Conservation (phyloP, 371 early-diverging fungal species). For the Batkoa obscura region DNA sequence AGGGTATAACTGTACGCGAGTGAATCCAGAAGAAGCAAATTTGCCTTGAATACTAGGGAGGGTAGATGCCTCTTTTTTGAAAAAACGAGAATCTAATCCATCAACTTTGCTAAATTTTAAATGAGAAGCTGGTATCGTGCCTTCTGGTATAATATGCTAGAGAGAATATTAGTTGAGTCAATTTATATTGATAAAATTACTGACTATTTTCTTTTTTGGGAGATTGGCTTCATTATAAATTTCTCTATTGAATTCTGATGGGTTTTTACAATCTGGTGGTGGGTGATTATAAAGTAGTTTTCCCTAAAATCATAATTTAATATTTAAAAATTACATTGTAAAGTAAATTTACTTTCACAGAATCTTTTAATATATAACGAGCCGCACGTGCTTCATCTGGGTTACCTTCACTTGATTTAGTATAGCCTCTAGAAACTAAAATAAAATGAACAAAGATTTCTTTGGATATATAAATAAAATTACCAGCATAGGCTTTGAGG, state of each 20-base stretch:
- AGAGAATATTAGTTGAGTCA: background rate
- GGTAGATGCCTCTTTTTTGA: background rate
- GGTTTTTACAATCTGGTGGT: background rate
- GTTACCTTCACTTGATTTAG: constrained; percentile 80
- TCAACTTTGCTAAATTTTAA: background rate
- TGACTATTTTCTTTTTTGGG: background rate
- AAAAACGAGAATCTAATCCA: constrained; percentile 6
- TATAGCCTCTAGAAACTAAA: constrained; percentile 71
- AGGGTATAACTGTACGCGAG: constrained; percentile 35
- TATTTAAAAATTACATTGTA: background rate
- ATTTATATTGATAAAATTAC: no score
- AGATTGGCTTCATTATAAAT: background rate
- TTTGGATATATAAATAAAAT: constrained; percentile 6
- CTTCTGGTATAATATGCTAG: background rate
- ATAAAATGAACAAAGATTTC: no score
- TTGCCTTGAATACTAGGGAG: constrained; percentile 8
- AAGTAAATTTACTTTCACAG: constrained; percentile 44
- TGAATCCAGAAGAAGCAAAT: constrained; percentile 16
- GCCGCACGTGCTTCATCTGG: constrained; percentile 96
- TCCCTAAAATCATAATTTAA: background rate
- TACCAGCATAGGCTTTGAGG: constrained; percentile 51
- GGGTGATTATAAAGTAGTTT: constrained; percentile 5
- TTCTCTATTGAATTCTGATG: constrained; percentile 1
- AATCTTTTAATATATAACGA: constrained; percentile 87
- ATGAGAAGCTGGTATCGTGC: background rate